Conservation (phyloP, 768 basidiomycete species). For the Tephrocybe rancida region DNA sequence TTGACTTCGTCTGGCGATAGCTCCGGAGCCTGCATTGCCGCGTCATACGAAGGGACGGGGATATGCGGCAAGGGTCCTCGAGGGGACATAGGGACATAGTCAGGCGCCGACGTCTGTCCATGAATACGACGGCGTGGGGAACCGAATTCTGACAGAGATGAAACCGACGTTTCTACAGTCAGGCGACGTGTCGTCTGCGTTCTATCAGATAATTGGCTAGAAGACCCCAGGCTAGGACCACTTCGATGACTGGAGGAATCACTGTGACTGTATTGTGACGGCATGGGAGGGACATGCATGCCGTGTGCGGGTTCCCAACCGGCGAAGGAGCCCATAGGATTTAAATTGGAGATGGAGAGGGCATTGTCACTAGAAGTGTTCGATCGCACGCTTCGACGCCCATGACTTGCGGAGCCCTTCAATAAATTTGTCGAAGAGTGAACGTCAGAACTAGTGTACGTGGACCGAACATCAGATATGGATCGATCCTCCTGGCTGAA, state of each 20-base stretch:
- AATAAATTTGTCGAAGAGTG: conserved; percentile 9
- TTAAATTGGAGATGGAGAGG: not conserved
- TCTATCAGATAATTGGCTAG: not conserved
- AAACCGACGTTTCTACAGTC: not conserved
- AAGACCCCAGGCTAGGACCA: not conserved
- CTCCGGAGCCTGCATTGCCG: conserved; percentile 10
- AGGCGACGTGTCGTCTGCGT: not conserved
- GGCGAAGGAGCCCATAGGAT: not conserved
- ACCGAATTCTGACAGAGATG: not conserved
- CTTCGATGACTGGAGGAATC: not conserved
- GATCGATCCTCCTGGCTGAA: conserved; percentile 4
- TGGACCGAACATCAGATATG: conserved; percentile 2
- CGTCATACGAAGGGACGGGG: conserved; percentile 18
- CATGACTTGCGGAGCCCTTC: not conserved
- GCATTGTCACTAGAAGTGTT: conserved; percentile 1
- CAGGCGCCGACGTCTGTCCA: not conserved
- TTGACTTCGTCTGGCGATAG: conserved; percentile 9
- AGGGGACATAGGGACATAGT: conserved; percentile 8
- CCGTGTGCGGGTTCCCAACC: not conserved
- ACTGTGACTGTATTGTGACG: not conserved
- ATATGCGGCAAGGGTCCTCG: conserved; percentile 19
- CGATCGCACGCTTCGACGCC: conserved; percentile 9
- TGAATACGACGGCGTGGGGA: not conserved
- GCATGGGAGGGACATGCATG: not conserved
- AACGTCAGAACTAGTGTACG: conserved; percentile 5